Evolutionary conservation across 208 protist genomes (phyloP).

Genomic region (Leishmania tropica): DNA sequence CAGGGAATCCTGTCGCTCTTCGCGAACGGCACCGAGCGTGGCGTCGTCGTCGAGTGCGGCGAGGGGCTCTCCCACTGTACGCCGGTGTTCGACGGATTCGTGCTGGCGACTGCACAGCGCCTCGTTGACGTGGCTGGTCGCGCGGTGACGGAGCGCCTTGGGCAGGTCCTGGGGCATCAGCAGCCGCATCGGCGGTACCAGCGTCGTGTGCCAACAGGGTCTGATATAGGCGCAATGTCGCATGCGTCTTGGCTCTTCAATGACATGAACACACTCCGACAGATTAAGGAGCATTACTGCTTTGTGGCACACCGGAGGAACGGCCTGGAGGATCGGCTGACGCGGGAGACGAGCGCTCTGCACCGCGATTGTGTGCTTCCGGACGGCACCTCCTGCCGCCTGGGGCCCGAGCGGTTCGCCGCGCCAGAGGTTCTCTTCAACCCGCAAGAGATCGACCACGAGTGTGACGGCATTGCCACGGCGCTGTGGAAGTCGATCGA

Average conservation of each 20-base stretch:
- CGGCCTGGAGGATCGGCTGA: constrained; percentile 86
- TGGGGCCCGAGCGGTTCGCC: constrained; percentile 93
- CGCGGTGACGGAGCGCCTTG: constrained; percentile 96
- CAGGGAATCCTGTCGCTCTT: constrained; percentile 96
- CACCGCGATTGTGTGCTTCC: constrained; percentile 76
- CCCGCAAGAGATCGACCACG: constrained; percentile 93
- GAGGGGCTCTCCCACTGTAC: constrained; percentile 99
- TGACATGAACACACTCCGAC: constrained; percentile 96
- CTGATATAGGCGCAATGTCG: not conserved
- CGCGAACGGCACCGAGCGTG: constrained; percentile 95
- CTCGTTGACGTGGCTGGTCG: constrained; percentile 96
- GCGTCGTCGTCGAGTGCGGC: constrained; percentile 98
- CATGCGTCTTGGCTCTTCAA: constrained; percentile 23
- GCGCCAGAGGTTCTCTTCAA: constrained; percentile 97
- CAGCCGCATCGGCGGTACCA: not conserved
- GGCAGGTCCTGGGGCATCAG: constrained; percentile 86
- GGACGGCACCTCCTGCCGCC: constrained; percentile 92
- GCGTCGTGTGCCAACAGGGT: no score
- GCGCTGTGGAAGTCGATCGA: constrained; percentile 96
- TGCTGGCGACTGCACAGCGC: constrained; percentile 57
- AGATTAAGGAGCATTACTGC: constrained; percentile 96
- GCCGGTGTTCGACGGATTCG: constrained; percentile 97
- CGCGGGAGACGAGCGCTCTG: constrained; percentile 69
- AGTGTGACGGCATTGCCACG: constrained; percentile 88
- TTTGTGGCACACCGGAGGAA: constrained; percentile 51